Evolutionary conservation across 768 basidiomycete species (phyloP).

Genomic region (Crassisporium funariophilum): DNA sequence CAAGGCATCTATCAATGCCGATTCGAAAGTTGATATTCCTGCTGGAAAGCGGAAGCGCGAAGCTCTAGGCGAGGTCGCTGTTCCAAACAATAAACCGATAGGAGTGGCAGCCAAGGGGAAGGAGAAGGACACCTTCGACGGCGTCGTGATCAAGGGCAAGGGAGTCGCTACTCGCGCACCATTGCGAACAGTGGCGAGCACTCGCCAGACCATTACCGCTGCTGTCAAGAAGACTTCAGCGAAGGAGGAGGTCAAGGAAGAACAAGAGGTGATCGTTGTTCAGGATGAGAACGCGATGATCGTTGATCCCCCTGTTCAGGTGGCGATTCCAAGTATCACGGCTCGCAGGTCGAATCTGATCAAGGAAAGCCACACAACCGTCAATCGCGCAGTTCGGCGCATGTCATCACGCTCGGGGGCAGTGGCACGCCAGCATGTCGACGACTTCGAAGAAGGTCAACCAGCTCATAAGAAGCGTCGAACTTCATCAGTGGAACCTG

Average conservation of each 20-base stretch:
- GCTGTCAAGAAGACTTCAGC: conserved; percentile 35
- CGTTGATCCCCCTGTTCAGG: conserved; percentile 44
- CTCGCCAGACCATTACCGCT: conserved; percentile 38
- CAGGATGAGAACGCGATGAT: conserved; percentile 57
- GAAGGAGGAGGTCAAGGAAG: conserved; percentile 12
- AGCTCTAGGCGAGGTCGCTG: conserved; percentile 74
- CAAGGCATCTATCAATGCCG: conserved; percentile 43
- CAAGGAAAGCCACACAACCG: conserved; percentile 31
- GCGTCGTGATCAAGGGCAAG: conserved; percentile 63
- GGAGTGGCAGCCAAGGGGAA: conserved; percentile 51
- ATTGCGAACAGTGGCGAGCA: conserved; percentile 50
- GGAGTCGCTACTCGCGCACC: conserved; percentile 49
- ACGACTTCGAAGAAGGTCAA: conserved; percentile 57
- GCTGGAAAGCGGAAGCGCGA: conserved; percentile 79
- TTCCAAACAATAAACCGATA: conserved; percentile 49
- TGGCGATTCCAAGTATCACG: conserved; percentile 41
- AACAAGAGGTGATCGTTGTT: conserved; percentile 21
- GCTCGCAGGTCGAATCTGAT: conserved; percentile 39
- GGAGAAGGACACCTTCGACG: conserved; percentile 65
- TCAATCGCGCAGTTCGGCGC: conserved; percentile 10
- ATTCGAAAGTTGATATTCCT: conserved; percentile 46
- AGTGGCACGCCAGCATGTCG: conserved; percentile 18
- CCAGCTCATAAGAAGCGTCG: conserved; percentile 75
- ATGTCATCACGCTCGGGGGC: conserved; percentile 27
- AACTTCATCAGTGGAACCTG: conserved; percentile 65